Conservation (phyloP, 441 rosid genomes). For the Bruguiera hainesii region DNA sequence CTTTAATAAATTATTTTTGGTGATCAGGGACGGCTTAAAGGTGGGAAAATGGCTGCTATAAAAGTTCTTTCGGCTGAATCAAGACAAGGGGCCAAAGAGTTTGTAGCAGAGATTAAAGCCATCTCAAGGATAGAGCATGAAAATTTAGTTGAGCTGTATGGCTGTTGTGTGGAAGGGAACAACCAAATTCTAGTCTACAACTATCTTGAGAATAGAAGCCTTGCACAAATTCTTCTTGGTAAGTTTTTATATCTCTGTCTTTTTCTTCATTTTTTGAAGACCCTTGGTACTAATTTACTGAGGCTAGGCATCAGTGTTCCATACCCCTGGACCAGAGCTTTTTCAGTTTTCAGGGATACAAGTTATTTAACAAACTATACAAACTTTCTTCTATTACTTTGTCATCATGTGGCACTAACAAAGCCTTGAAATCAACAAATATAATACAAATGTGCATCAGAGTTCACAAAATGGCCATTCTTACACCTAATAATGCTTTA, state of each 20-base stretch:
- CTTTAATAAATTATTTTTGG: slow-evolving; percentile 11
- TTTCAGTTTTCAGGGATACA: background rate
- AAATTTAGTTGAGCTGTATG: slow-evolving; percentile 83
- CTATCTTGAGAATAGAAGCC: slow-evolving; percentile 88
- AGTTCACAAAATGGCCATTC: slow-evolving; percentile 6
- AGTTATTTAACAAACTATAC: background rate
- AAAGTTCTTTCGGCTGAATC: slow-evolving; percentile 93
- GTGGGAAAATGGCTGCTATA: slow-evolving; percentile 75
- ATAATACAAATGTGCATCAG: slow-evolving; percentile 2
- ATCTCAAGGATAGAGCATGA: slow-evolving; percentile 83
- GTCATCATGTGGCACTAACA: background rate
- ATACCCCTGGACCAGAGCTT: background rate
- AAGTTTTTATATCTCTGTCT: slow-evolving; percentile 11
- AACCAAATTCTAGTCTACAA: slow-evolving; percentile 91
- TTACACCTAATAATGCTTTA: slow-evolving; percentile 1
- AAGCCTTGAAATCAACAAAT: background rate
- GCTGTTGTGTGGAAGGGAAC: slow-evolving; percentile 76
- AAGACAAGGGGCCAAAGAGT: slow-evolving; percentile 71
- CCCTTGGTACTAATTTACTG: slow-evolving; percentile 2
- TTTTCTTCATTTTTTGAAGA: slow-evolving; percentile 5
- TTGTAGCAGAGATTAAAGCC: slow-evolving; percentile 79
- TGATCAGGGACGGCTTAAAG: slow-evolving; percentile 83
- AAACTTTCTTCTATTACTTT: background rate
- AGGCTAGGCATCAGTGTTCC: slow-evolving; percentile 5
- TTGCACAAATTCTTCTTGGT: slow-evolving; percentile 90